Percentiles rank a stretch among this genome's conserved stretches.
Conservation (phyloP, 441 rosid genomes). For the Iberis amara region DNA sequence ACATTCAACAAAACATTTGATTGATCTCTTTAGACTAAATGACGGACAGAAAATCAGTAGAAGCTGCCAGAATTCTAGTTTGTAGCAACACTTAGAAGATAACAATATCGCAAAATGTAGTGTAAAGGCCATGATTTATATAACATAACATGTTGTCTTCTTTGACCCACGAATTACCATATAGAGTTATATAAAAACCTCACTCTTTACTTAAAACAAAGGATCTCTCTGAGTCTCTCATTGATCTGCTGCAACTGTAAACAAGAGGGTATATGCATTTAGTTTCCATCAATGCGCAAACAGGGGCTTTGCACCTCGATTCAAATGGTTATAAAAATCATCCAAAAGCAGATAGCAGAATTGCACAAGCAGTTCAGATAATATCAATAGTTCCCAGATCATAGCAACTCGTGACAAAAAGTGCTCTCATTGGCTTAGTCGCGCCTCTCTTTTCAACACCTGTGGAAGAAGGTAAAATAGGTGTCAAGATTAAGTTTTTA, state of each 20-base stretch:
- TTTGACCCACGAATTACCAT: no score
- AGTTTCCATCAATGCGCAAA: constrained; percentile 19
- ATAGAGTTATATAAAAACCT: no score
- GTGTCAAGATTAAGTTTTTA: constrained; percentile 4
- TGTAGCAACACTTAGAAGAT: no score
- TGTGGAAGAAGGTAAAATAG: constrained; percentile 1
- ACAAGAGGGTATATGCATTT: background rate
- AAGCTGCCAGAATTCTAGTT: no score
- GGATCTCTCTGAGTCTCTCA: no score
- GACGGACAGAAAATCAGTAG: no score
- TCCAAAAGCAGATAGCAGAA: constrained; percentile 8
- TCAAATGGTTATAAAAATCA: constrained; percentile 14
- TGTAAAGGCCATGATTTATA: no score
- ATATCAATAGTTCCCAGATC: constrained; percentile 14
- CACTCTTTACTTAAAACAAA: no score
- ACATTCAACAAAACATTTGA: no score
- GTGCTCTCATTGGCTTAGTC: constrained; percentile 23
- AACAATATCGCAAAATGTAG: no score
- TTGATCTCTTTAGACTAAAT: no score
- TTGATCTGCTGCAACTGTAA: constrained; percentile 6
- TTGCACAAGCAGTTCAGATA: constrained; percentile 16
- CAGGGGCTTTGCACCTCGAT: background rate
- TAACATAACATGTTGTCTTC: no score
- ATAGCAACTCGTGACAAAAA: constrained; percentile 2
- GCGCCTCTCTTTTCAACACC: constrained; percentile 31